phyloP scores from a whole-genome alignment of 495 filamentous ascomycete species.

The Hypoxylon subgilvum region DNA sequence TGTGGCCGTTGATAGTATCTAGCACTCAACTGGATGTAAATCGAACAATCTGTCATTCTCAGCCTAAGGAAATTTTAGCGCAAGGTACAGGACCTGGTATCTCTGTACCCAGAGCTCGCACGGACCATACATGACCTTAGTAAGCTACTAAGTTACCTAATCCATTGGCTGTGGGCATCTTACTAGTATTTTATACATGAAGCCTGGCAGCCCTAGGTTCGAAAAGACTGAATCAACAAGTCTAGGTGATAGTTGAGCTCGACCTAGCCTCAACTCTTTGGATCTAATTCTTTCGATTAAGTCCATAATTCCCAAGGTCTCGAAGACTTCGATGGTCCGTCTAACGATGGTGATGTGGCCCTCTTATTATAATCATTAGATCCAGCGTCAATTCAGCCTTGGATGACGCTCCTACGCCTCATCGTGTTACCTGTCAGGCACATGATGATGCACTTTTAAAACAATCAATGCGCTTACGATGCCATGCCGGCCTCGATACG shows the following conservation, averaged over 20 bases:
- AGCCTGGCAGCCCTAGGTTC: not conserved
- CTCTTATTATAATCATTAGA: constrained; percentile 27
- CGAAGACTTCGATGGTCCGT: not conserved
- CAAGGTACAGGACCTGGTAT: no score
- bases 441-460: constrained; percentile 26
- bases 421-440: constrained; percentile 5
- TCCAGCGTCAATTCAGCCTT: constrained; percentile 1
- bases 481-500: constrained; percentile 16
- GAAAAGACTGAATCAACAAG: no score
- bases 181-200: no score
- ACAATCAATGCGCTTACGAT: constrained; percentile 23
- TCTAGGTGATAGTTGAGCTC: no score
- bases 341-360: not conserved
- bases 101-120: no score
- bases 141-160: not conserved
- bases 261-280: no score
- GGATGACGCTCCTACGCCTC: constrained; percentile 13
- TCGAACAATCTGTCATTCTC: constrained; percentile 45
- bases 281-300: no score
- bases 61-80: constrained; percentile 33
- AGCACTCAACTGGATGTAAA: no score
- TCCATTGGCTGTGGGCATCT: not conserved
- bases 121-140: no score
- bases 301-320: not conserved
- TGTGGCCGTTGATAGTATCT: constrained; percentile 11